Evolutionary conservation across 164 flowering plant species (phyloP), one percentile per base, ranked within the genome.

Genomic region (Vitis amurensis): DNA sequence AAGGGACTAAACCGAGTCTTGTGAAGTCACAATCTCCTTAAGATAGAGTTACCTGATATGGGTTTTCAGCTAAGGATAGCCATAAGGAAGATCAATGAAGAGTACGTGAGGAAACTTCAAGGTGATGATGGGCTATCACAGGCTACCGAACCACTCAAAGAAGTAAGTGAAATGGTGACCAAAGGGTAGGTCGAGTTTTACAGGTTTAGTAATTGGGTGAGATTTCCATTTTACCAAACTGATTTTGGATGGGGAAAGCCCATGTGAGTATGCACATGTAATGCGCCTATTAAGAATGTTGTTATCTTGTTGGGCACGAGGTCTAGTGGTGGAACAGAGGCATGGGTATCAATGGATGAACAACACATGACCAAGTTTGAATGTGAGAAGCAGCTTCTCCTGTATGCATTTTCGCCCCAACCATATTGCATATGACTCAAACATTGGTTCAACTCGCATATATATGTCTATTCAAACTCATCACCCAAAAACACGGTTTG

Each of bases 161-260:
- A 55, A 23, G 23, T 23, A 23, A 23, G 23, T 23, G 23, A 23
- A 23, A 23, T 23, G 23, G 23, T 67, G 15, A 19, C 56, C 3
- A 27, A 74, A 56, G 73, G 68, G 13, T 68, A 71, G 7, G 56
- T 65, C 0, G 59, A 72, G 60, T 37, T 50, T 2, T 68, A 68
- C 4, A 58, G 64, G 44, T 76, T 80, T 51, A 70, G 68, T 5
- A 86, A 84, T 58, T 77, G 74, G 79, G 75, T 80, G n/a, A 61
- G 74, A 63, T 59, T 74, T 12, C 78, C 74, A 2, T 51, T 67
- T 12, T 80, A 84, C 53, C 76, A 78, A 8, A 52, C 71, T 14
- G 82, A 84, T 71, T 86, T 48, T 23, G 86, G 87, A 3, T 84
- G 84, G 83, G 87, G 85, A 31, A 81, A 67, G 73, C 84, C 89